phyloP scores from a whole-genome alignment of 164 flowering plant genomes.

The Dillenia turbinata region DNA sequence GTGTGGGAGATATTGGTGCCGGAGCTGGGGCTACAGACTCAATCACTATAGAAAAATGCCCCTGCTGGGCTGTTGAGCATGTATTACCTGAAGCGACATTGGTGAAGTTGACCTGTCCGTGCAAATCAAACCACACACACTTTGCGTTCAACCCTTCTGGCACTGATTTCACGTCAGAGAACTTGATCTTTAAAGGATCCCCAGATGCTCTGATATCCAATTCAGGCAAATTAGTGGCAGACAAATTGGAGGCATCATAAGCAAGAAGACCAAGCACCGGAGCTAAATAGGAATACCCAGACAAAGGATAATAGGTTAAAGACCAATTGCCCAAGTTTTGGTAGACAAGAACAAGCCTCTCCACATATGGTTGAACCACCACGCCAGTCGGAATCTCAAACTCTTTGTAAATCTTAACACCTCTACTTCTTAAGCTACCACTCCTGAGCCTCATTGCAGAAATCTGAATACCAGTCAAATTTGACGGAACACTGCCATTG shows the following conservation, averaged over 20 bases:
- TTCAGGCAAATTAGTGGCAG: constrained; percentile 55
- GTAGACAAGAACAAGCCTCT: constrained; percentile 80
- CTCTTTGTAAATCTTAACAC: constrained; percentile 49
- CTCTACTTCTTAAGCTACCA: constrained; percentile 63
- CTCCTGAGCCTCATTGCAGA: constrained; percentile 78
- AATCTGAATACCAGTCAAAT: constrained; percentile 59
- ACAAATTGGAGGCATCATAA: constrained; percentile 57
- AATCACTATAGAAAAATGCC: constrained; percentile 76
- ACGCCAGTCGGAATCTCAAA: constrained; percentile 66
- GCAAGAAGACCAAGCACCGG: constrained; percentile 86
- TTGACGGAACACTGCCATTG: constrained; percentile 49
- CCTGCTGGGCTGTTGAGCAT: constrained; percentile 49
- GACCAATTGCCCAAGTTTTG: constrained; percentile 85
- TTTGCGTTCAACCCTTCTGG: constrained; percentile 37
- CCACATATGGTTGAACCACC: constrained; percentile 59
- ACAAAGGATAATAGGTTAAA: constrained; percentile 38
- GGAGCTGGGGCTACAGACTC: constrained; percentile 42
- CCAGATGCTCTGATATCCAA: constrained; percentile 43
- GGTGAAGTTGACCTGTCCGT: constrained; percentile 45
- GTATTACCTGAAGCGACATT: constrained; percentile 31
- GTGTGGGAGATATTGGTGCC: constrained; percentile 12
- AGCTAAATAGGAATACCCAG: constrained; percentile 51
- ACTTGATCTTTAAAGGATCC: constrained; percentile 44
- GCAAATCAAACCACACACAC: constrained; percentile 64
- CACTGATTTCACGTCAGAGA: constrained; percentile 28